Evolutionary conservation across 2,329 filamentous ascomycete genomes (phyloP), one percentile per base, ranked within the genome.

Genomic region (Fusarium caatingaense): DNA sequence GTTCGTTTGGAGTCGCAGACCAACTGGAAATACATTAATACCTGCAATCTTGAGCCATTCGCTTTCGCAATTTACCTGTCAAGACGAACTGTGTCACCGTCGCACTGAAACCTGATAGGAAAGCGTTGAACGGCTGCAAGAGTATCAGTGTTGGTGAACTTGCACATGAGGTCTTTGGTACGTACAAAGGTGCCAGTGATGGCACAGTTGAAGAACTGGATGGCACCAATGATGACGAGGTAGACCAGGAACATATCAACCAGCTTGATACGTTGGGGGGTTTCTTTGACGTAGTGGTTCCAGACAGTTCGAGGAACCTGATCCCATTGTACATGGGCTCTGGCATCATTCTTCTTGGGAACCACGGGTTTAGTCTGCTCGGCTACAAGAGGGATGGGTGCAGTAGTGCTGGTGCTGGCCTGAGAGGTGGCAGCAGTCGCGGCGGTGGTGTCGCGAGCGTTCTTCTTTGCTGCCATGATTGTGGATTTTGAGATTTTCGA

Each of bases 51-150:
- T n/a, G 20, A 32, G 15, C 11, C 12, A 27, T 15, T 15, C 46
- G 16, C 20, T 13, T 50, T 27, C 7, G 41, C 15, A n/a, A 84
- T 84, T 77, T 90, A 85, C 93, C 93, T 53, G 96, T 98, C 74
- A 99, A 89, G 68, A 99, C 96, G 80, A 99, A 99, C 80, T 99
- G 96, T 67, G 96, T 96, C 69, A 99, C 95, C 2, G 95, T 96
- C 18, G 95, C 93, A 66, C 89, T 91, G 85, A 99, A 99, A 49
- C 96, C 97, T 32, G 94, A 93, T 32, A 99, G 89, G 85, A 99
- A 99, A 71, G 97, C 96, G 80, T 99, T 99, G 87, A 99, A 99
- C 12, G 96, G 96, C 95, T 98, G 62, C 10, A 30, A n/a, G 49
- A 34, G 8, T 4, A 55, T 76, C 65, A 79, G 73, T 34, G 66